Base-by-base conservation (phyloP, 176 grass and related monocot species). In the Zea luxurians region DNA sequence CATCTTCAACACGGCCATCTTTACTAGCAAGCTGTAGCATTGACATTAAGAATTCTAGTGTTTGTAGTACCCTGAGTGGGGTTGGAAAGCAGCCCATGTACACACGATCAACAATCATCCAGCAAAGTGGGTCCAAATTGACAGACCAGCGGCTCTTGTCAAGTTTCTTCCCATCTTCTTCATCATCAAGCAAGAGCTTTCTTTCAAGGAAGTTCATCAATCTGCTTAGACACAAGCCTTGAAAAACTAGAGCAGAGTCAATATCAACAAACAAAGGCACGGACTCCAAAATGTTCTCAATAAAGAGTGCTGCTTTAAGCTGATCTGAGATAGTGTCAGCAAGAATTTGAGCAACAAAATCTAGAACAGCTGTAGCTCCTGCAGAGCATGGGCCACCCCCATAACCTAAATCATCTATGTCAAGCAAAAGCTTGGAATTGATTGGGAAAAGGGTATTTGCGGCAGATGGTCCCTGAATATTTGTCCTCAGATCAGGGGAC, bases 141-240 rank as follows among this genome's bases (percentile, higher is more conserved):
- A 67, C 80, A 65, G 92, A 92, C 96, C 96, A 99, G 57, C 90
- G 92, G 66, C 74, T 83, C 84, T 96, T 99, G 82, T 99, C 96
- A 44, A 99, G 96, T 83, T 91, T 98, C 74, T 87, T 92, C 49
- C 79, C 89, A 83, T 96, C 90, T 80, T 97, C 95, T 71, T 99
- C 96, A 73, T 99, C 96, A 77, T 99, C 92, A 38, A 93, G 89
- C 47, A 99, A 80, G 58, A 99, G 90, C 62, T 83, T 91, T 79
- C 96, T 93, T 92, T 99, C 96, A 9, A 99, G 86, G 78, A 96
- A 99, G 76, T 99, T 99, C 86, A 99, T 92, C 85, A 99, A 79
- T 95, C 96, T 87, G 86, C 96, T 94, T 71, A 99, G 80, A 77
- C 96, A 99, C 79, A 99, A 83, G 27, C 96, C 96, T 86, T 99